A percentile compares a stretch with the other conserved stretches of the same genome.
phyloP scores from a whole-genome alignment of 192 early-diverging fungal species.

The Entomortierella beljakovae region DNA sequence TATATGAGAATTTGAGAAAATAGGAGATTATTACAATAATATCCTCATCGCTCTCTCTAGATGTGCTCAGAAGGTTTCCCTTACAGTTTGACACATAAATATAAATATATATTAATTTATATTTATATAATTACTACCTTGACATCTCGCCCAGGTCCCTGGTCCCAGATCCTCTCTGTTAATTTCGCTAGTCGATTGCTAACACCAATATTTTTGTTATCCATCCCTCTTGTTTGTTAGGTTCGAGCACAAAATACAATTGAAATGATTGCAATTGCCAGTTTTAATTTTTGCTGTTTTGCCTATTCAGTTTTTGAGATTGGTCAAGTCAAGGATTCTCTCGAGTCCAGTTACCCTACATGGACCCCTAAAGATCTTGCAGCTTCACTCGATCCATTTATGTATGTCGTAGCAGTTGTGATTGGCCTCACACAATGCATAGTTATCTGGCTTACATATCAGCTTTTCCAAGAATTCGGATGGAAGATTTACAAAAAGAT shows the following conservation, averaged over 20 bases:
- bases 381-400: slow-evolving; percentile 5
- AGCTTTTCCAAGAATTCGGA: slow-evolving; percentile 62
- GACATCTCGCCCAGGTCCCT: too few species aligned
- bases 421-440: slow-evolving; percentile 36
- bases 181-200: too few species aligned
- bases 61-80: too few species aligned
- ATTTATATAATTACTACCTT: too few species aligned
- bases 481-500: slow-evolving; percentile 74
- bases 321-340: slow-evolving; percentile 58
- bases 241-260: slow-evolving; percentile 79
- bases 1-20: too few species aligned
- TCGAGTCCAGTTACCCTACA: neutral
- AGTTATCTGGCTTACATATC: slow-evolving; percentile 47
- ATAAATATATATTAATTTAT: too few species aligned
- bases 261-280: slow-evolving; percentile 73
- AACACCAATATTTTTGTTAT: neutral
- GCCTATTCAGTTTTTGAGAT: slow-evolving; percentile 78
- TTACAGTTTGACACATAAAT: too few species aligned
- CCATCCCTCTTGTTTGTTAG: slow-evolving; percentile 54
- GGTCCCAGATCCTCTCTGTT: too few species aligned
- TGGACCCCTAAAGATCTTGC: neutral
- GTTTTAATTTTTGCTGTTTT: slow-evolving; percentile 76
- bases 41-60: too few species aligned
- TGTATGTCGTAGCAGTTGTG: slow-evolving; percentile 22
- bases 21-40: too few species aligned